A percentile compares a stretch with the other conserved stretches of the same genome.
phyloP scores from a whole-genome alignment of 495 filamentous ascomycete species.

The Extremus antarcticus region DNA sequence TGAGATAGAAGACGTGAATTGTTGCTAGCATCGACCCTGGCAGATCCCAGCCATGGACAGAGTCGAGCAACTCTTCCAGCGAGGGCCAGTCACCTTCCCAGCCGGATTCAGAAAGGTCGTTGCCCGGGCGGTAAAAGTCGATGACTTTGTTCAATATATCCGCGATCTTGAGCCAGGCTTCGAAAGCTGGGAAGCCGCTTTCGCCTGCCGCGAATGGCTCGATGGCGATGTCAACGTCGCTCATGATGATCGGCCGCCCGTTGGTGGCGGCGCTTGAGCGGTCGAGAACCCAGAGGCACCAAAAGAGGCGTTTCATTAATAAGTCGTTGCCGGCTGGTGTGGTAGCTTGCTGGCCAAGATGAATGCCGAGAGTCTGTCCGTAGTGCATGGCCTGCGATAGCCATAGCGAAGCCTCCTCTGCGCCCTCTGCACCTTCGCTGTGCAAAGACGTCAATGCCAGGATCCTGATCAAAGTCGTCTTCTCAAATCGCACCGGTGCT shows the following conservation, averaged over 20 bases:
- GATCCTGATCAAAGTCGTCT: constrained; percentile 31
- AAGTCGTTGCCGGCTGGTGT: constrained; percentile 19
- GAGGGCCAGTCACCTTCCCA: constrained; percentile 50
- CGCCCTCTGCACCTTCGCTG: constrained; percentile 35
- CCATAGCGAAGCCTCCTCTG: constrained; percentile 33
- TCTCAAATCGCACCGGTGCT: constrained; percentile 25
- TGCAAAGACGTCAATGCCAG: constrained; percentile 37
- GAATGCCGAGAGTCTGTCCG: constrained; percentile 55
- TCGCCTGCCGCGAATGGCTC: constrained; percentile 10
- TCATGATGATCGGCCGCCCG: constrained; percentile 53
- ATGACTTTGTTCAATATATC: constrained; percentile 54
- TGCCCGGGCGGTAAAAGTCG: constrained; percentile 51
- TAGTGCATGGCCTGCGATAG: constrained; percentile 40
- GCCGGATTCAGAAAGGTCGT: constrained; percentile 33
- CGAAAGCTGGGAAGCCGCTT: constrained; percentile 32
- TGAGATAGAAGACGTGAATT: constrained; percentile 60
- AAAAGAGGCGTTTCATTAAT: constrained; percentile 46
- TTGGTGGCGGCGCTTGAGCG: constrained; percentile 52
- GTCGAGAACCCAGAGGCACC: constrained; percentile 58
- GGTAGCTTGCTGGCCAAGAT: constrained; percentile 38
- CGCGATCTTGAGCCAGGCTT: constrained; percentile 43
- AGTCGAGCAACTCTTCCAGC: constrained; percentile 58
- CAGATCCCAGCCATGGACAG: constrained; percentile 58
- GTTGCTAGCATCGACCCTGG: constrained; percentile 54
- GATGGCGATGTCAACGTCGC: constrained; percentile 50